Percentiles rank a stretch among this genome's conserved stretches.
These are phyloP conservation scores for Coemansia sp. DNA, from an alignment of 192 early-diverging fungal species.

Conservation along the genomic window DNA sequence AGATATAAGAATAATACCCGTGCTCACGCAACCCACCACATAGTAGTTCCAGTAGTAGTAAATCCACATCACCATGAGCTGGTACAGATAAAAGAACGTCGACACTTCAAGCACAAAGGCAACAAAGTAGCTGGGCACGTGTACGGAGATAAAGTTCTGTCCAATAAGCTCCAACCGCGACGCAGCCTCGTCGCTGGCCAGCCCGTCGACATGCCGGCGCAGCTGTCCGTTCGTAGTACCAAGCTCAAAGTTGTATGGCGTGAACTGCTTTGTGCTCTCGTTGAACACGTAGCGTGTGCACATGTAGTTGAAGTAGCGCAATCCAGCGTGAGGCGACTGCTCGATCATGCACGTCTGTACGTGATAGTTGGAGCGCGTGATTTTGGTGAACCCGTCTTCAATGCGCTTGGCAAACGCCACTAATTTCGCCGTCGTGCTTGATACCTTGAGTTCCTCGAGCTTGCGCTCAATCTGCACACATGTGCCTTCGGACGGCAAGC, in stretches of 20 bases:
- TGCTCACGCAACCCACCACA: slow-evolving; percentile 61
- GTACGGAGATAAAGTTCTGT: slow-evolving; percentile 63
- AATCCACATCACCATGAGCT: slow-evolving; percentile 68
- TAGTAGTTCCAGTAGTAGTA: slow-evolving; percentile 70
- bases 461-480: slow-evolving; percentile 61
- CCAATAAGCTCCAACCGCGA: slow-evolving; percentile 61
- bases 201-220: slow-evolving; percentile 51
- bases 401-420: slow-evolving; percentile 58
- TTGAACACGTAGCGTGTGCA: slow-evolving; percentile 77
- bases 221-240: slow-evolving; percentile 61
- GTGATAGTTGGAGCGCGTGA: slow-evolving; percentile 49
- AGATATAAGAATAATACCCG: slow-evolving; percentile 57
- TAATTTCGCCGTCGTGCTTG: slow-evolving; percentile 76
- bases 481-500: slow-evolving; percentile 45
- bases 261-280: slow-evolving; percentile 50
- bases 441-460: slow-evolving; percentile 61
- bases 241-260: slow-evolving; percentile 59
- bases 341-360: slow-evolving; percentile 45
- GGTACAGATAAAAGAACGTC: slow-evolving; percentile 62
- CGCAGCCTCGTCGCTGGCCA: slow-evolving; percentile 56
- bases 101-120: slow-evolving; percentile 62
- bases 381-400: slow-evolving; percentile 33
- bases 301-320: slow-evolving; percentile 65
- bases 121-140: slow-evolving; percentile 52
- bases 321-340: slow-evolving; percentile 14